These are phyloP conservation scores for Grammothele lineata DNA, from an alignment of 768 basidiomycete genomes.

Conservation along the genomic window DNA sequence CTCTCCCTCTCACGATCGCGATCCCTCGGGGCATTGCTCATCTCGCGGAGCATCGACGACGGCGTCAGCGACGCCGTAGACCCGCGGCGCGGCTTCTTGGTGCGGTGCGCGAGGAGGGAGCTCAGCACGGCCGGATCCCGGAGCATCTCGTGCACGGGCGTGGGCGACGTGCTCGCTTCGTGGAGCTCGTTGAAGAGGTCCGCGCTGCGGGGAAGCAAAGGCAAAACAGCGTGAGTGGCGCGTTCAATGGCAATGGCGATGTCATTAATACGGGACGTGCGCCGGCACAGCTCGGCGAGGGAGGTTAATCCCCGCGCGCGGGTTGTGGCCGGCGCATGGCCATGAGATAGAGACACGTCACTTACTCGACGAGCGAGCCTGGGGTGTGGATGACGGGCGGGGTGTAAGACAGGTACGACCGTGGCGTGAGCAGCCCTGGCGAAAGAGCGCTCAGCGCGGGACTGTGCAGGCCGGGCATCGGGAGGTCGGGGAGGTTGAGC, in stretches of 20 bases:
- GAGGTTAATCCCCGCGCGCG: background rate
- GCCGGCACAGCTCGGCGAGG: background rate
- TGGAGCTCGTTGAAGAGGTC: conserved; percentile 25
- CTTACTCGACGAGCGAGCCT: conserved; percentile 11
- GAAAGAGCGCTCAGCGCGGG: background rate
- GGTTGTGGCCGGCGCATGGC: background rate
- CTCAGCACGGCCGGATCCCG: conserved; percentile 38
- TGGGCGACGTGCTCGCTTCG: conserved; percentile 42
- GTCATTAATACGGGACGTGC: background rate
- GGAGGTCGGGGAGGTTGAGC: conserved; percentile 3
- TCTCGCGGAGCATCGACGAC: background rate
- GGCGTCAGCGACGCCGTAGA: conserved; percentile 31
- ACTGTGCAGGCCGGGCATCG: conserved; percentile 6
- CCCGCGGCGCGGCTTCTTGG: conserved; percentile 30
- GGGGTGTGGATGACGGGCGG: conserved; percentile 14
- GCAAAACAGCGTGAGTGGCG: background rate
- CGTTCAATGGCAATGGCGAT: no score
- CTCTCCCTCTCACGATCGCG: conserved; percentile 5
- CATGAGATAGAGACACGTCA: background rate
- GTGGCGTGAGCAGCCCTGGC: conserved; percentile 11
- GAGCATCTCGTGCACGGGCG: conserved; percentile 40
- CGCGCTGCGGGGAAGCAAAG: conserved; percentile 2
- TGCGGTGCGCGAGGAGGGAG: conserved; percentile 29
- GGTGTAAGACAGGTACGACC: conserved; percentile 14
- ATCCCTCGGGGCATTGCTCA: background rate